Percentiles rank a stretch among this genome's conserved stretches.
Evolutionary conservation across 2,329 filamentous ascomycete genomes (phyloP).

Genomic region (Ophiostoma pallidulum): DNA sequence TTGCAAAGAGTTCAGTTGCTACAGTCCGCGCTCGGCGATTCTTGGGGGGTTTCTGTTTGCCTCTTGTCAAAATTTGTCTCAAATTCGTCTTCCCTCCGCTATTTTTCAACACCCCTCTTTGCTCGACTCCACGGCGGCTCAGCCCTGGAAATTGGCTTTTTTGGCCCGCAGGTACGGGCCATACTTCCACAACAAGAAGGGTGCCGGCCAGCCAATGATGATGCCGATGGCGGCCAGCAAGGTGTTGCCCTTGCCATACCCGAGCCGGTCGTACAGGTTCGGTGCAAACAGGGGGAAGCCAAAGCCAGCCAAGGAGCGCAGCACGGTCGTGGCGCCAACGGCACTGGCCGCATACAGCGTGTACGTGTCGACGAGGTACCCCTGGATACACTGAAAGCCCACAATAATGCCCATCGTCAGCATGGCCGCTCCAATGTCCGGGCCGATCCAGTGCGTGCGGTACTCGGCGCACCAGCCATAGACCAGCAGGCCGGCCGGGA

Average conservation of each 20-base stretch:
- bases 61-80: too few relatives aligned
- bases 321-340: slow-evolving; percentile 33
- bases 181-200: slow-evolving; percentile 36
- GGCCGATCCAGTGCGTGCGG: slow-evolving; percentile 35
- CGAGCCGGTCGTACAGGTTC: slow-evolving; percentile 32
- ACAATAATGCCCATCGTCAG: slow-evolving; percentile 31
- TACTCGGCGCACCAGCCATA: slow-evolving; percentile 38
- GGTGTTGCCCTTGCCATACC: slow-evolving; percentile 34
- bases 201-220: slow-evolving; percentile 31
- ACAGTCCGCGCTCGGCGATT: too few relatives aligned
- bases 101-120: too few relatives aligned
- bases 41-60: too few relatives aligned
- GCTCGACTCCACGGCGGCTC: not conserved
- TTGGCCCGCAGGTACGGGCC: slow-evolving; percentile 29
- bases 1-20: too few relatives aligned
- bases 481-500: slow-evolving; percentile 34
- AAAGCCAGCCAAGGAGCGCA: slow-evolving; percentile 40
- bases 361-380: slow-evolving; percentile 39
- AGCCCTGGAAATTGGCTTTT: slow-evolving; percentile 8
- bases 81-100: too few relatives aligned
- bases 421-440: slow-evolving; percentile 34
- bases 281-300: slow-evolving; percentile 43
- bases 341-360: slow-evolving; percentile 37
- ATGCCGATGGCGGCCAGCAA: slow-evolving; percentile 35
- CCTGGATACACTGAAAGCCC: slow-evolving; percentile 36